Percentiles rank a stretch among this genome's conserved stretches.
These are phyloP conservation scores for Phytophthora foliorum DNA, from an alignment of 352 stramenopile species.

Conservation along the genomic window DNA sequence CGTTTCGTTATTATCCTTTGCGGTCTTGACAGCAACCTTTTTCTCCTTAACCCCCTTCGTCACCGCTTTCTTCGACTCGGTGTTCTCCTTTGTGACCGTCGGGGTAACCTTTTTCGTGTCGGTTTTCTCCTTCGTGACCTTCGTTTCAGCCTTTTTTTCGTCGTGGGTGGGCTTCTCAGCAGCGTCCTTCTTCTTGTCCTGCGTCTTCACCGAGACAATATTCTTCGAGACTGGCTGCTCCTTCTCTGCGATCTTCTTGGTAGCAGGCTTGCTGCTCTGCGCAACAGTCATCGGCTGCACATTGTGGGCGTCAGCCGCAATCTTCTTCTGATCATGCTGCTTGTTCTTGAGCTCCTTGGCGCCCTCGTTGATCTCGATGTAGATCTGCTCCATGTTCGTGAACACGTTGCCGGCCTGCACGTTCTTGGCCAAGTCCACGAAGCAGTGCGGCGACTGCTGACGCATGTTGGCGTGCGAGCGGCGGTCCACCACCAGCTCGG, in stretches of 20 bases:
- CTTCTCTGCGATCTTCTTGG: conserved; percentile 25
- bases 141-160: background rate
- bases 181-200: conserved; percentile 22
- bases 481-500: conserved; percentile 62
- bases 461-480: conserved; percentile 39
- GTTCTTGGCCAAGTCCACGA: conserved; percentile 84
- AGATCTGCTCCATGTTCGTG: conserved; percentile 84
- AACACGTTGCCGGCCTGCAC: conserved; percentile 83
- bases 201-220: background rate
- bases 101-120: conserved; percentile 11
- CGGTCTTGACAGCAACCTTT: background rate
- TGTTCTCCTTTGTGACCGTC: conserved; percentile 15
- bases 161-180: background rate
- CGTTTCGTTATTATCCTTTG: conserved; percentile 17
- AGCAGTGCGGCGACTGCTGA: conserved; percentile 54
- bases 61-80: conserved; percentile 10
- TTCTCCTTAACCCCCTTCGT: conserved; percentile 6
- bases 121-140: conserved; percentile 19
- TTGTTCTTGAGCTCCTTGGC: conserved; percentile 31
- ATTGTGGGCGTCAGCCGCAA: conserved; percentile 11
- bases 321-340: conserved; percentile 2
- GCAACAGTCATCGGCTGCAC: conserved; percentile 1
- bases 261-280: conserved; percentile 7
- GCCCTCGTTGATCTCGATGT: conserved; percentile 55
- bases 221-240: conserved; percentile 27